Evolutionary conservation across 768 basidiomycete species (phyloP).

Genomic region (Suillus spraguei): DNA sequence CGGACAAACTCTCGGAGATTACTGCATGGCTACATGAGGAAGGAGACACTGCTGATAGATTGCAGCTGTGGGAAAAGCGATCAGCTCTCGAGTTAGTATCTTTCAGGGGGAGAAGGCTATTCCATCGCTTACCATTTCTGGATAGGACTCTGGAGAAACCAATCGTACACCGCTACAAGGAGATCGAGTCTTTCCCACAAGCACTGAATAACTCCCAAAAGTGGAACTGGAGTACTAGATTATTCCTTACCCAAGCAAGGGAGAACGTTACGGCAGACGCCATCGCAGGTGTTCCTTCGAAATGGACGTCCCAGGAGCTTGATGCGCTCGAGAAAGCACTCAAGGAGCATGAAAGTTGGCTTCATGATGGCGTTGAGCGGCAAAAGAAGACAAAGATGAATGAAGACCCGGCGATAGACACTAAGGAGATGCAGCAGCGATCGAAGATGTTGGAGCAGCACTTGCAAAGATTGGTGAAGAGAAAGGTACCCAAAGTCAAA

Average conservation of each 20-base stretch:
- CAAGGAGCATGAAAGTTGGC: slow-evolving; percentile 82
- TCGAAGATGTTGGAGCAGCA: slow-evolving; percentile 81
- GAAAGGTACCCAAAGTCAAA: slow-evolving; percentile 67
- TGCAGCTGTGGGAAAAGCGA: slow-evolving; percentile 73
- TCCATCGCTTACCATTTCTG: slow-evolving; percentile 12
- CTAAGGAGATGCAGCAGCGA: slow-evolving; percentile 82
- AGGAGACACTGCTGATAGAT: slow-evolving; percentile 81
- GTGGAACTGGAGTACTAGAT: slow-evolving; percentile 84
- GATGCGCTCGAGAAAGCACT: slow-evolving; percentile 75
- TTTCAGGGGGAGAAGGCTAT: neutral
- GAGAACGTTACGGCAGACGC: slow-evolving; percentile 71
- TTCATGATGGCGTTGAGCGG: slow-evolving; percentile 77
- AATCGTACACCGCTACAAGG: slow-evolving; percentile 85
- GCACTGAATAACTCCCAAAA: slow-evolving; percentile 81
- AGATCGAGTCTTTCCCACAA: slow-evolving; percentile 83
- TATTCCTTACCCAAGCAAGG: slow-evolving; percentile 85
- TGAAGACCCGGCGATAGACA: slow-evolving; percentile 86
- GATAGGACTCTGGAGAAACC: slow-evolving; percentile 75
- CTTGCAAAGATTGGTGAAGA: slow-evolving; percentile 65
- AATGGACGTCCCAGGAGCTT: slow-evolving; percentile 88
- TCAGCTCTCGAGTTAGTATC: slow-evolving; percentile 78
- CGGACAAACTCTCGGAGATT: slow-evolving; percentile 68
- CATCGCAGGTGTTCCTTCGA: slow-evolving; percentile 61
- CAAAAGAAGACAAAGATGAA: slow-evolving; percentile 75
- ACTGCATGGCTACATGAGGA: slow-evolving; percentile 83